Evolutionary conservation across 2,329 filamentous ascomycete genomes (phyloP), one percentile per base, ranked within the genome.

Genomic region (Fusarium caatingaense): DNA sequence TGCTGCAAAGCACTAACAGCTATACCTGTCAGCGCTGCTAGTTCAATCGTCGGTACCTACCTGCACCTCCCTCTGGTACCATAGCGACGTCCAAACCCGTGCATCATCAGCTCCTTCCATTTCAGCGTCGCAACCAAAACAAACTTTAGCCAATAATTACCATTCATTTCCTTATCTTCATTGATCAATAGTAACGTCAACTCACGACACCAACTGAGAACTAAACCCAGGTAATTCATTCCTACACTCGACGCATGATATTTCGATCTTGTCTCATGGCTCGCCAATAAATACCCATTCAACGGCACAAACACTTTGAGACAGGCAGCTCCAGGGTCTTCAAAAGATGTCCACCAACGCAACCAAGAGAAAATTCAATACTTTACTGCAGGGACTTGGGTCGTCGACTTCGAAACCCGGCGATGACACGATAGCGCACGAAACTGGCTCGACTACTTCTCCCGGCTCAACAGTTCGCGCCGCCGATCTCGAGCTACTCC

Each of bases 351-450:
- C 64, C 6, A 66, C 49, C 84, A 92, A 92, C 77, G 88, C 91
- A 25, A 93, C 91, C n/a, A 95, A 94, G 82, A 87, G 92, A 73
- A 94, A 94, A 80, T 94, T 94, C 83, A 92, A 94, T 80, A 87
- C 87, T 74, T 85, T 94, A 18, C 84, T 94, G 28, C 91, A 93
- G 76, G 84, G 88, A 71, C 85, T 91, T 73, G 87, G 87, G 74
- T 87, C 82, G 42, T 72, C 78, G 6, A 71, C 71, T n/a, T 28
- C 69, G n/a, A 70, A 32, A 67, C 55, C 64, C 25, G 40, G 40
- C 18, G 56, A 73, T n/a, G 30, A 61, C 16, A 21, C 50, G 6
- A 20, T 32, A 32, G 7, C 50, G 12, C 53, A 46, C 45, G 63
- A 62, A n/a, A 30, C 60, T 37, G 48, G 59, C 46, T 60, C 60